Conservation (phyloP, 768 basidiomycete species). For the Saitozyma podzolica region DNA sequence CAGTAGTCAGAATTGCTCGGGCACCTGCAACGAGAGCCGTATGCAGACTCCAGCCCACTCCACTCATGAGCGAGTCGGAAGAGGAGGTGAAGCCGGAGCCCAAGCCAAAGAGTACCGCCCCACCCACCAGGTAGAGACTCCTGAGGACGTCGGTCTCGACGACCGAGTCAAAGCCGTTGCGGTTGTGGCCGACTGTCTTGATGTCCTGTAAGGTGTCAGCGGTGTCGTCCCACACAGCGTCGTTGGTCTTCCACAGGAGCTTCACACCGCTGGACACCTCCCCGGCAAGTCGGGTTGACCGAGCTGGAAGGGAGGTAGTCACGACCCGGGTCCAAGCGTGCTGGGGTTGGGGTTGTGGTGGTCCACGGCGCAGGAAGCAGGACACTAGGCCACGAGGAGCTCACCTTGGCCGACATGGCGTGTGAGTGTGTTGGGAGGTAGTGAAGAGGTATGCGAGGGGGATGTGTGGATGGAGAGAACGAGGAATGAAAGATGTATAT, state of each 20-base stretch:
- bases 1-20: background rate
- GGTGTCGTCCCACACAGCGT: background rate
- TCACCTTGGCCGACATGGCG: no score
- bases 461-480: background rate
- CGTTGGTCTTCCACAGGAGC: no score
- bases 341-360: no score
- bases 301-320: no score
- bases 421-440: background rate
- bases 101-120: background rate
- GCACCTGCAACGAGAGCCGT: background rate
- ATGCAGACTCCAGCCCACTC: no score
- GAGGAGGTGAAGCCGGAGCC: no score
- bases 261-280: no score
- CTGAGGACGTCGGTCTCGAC: slow-evolving; percentile 77
- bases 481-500: slow-evolving; percentile 1
- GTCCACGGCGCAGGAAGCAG: no score
- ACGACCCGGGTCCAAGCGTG: no score
- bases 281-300: no score
- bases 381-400: no score
- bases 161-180: slow-evolving; percentile 87
- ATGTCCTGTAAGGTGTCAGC: slow-evolving; percentile 23
- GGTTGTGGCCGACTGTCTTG: slow-evolving; percentile 69
- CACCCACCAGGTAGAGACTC: slow-evolving; percentile 70
- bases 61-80: no score
- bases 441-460: slow-evolving; percentile 1